phyloP scores from a whole-genome alignment of 768 basidiomycete species.

The Hericium erinaceus region DNA sequence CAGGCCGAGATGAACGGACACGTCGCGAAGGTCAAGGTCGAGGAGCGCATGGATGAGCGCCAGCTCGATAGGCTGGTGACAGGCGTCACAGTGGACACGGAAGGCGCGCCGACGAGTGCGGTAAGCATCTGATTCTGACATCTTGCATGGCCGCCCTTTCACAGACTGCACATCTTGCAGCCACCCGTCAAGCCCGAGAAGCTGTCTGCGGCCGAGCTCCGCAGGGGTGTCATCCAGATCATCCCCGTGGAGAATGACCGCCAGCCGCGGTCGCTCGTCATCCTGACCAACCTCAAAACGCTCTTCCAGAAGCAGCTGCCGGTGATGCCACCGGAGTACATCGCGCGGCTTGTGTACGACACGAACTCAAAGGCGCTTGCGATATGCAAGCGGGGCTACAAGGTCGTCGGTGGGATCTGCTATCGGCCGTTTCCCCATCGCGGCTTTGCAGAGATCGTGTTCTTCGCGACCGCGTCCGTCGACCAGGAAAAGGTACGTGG shows the following conservation, averaged over 20 bases:
- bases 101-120: conserved; percentile 33
- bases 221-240: conserved; percentile 75
- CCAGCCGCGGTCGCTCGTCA: conserved; percentile 64
- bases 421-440: conserved; percentile 93
- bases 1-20: conserved; percentile 32
- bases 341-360: conserved; percentile 91
- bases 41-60: conserved; percentile 72
- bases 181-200: conserved; percentile 59
- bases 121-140: conserved; percentile 28
- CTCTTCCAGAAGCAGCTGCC: conserved; percentile 96
- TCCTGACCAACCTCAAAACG: conserved; percentile 92
- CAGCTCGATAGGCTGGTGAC: conserved; percentile 71
- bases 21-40: conserved; percentile 52
- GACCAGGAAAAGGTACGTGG: conserved; percentile 88
- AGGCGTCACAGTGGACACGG: conserved; percentile 70
- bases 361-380: conserved; percentile 87
- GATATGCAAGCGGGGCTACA: conserved; percentile 89
- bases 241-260: conserved; percentile 79
- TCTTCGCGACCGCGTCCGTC: conserved; percentile 93
- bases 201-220: conserved; percentile 70
- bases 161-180: conserved; percentile 23
- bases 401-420: conserved; percentile 96
- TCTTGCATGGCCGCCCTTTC: not conserved
- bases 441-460: conserved; percentile 96
- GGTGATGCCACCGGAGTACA: conserved; percentile 99